A percentile compares a stretch with the other conserved stretches of the same genome.
phyloP scores from a whole-genome alignment of 2,329 filamentous ascomycete genomes.

The Trichoderma atroviride region DNA sequence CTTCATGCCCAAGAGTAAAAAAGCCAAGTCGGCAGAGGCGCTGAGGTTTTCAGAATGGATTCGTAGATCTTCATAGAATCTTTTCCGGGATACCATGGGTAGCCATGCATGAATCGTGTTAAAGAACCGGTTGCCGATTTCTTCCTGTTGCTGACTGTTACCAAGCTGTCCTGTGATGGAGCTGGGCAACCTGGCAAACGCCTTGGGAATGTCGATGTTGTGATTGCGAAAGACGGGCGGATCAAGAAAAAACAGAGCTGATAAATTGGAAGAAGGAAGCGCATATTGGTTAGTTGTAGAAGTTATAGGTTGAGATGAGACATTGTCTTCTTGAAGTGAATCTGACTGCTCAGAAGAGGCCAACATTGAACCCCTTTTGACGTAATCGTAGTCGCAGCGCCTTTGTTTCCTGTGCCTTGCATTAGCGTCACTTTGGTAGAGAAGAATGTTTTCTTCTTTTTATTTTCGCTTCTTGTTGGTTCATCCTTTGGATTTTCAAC shows the following conservation, averaged over 20 bases:
- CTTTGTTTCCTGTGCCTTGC: neutral
- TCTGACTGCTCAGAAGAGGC: conserved; percentile 11
- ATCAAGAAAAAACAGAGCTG: conserved; percentile 10
- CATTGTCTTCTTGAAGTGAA: neutral
- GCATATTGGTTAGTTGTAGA: neutral
- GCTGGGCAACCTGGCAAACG: neutral
- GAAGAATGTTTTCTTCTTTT: too few species aligned
- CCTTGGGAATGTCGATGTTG: neutral
- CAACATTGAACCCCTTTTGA: neutral
- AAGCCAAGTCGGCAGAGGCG: neutral
- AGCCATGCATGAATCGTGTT: neutral
- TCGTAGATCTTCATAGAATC: neutral
- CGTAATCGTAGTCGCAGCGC: conserved; percentile 10
- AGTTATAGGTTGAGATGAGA: neutral
- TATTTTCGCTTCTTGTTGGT: neutral
- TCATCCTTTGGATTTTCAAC: neutral
- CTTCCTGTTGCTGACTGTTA: neutral
- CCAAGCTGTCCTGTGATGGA: conserved; percentile 7
- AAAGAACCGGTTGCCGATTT: neutral
- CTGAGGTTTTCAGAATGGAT: neutral
- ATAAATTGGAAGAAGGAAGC: neutral
- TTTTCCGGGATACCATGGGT: conserved; percentile 5
- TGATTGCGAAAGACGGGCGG: conserved; percentile 15
- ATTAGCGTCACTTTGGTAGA: neutral
- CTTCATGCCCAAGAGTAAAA: conserved; percentile 8